These are phyloP conservation scores for Citeromyces hawaiiensis DNA, from an alignment of 1,139 yeast genomes.

Conservation along the genomic window DNA sequence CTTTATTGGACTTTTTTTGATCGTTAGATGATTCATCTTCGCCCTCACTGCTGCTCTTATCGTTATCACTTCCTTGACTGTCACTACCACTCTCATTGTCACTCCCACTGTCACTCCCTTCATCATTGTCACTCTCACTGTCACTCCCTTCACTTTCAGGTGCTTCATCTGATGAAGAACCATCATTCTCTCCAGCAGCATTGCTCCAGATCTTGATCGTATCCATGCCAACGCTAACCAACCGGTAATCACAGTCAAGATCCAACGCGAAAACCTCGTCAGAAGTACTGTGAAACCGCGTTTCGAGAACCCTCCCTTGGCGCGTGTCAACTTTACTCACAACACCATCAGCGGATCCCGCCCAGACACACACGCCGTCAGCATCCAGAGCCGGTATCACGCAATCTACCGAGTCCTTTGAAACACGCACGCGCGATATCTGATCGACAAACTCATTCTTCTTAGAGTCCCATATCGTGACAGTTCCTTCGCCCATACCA, in stretches of 20 bases:
- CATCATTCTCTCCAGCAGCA: neutral
- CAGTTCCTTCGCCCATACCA: slow-evolving; percentile 87
- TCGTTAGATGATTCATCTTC: neutral
- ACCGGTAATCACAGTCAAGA: slow-evolving; percentile 64
- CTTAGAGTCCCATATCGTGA: slow-evolving; percentile 77
- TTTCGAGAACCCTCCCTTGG: slow-evolving; percentile 50
- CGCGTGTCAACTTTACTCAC: slow-evolving; percentile 56
- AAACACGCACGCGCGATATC: slow-evolving; percentile 60
- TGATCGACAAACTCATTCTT: slow-evolving; percentile 60
- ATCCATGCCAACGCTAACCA: slow-evolving; percentile 78
- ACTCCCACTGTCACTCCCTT: neutral
- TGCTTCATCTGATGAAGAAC: neutral
- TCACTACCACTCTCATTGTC: neutral
- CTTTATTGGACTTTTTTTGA: too few relatives aligned
- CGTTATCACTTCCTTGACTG: neutral
- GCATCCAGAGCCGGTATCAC: slow-evolving; percentile 65
- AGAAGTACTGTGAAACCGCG: slow-evolving; percentile 46
- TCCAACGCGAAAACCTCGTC: slow-evolving; percentile 62
- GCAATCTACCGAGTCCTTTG: slow-evolving; percentile 63
- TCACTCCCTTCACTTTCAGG: neutral
- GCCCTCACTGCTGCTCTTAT: neutral
- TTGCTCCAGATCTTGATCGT: slow-evolving; percentile 46
- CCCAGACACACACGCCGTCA: slow-evolving; percentile 55
- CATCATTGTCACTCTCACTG: neutral
- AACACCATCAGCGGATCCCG: slow-evolving; percentile 80